Base-by-base conservation (phyloP, 352 stramenopile species). In the Globisporangium ultimum region DNA sequence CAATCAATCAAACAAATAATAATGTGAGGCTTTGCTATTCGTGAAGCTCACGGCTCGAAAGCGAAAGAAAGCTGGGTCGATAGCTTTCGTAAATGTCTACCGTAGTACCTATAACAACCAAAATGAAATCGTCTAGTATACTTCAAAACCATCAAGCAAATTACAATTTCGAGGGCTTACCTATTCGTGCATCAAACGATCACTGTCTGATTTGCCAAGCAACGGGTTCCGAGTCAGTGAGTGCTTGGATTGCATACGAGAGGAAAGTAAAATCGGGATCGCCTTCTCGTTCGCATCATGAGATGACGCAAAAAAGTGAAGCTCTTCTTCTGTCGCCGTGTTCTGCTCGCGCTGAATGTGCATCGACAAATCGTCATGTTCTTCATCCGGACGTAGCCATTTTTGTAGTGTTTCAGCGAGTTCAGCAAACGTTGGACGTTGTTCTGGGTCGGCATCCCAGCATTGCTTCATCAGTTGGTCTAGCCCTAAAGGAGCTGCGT, bases 381-480 rank as follows among this genome's bases (percentile, higher is more conserved):
- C 62, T 12, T 74, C 66, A 20, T 62, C 48, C 12, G 71, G 70
- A 8, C 54, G 21, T 22, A 87, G 45, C 80, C 78, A 90, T 56
- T 74, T 84, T n/a, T 75, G 57, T 4, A 90, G 56, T 22, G 80
- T 90, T 48, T 78, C 74, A 1, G 67, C 63, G 32, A 89, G 84
- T 13, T 91, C 78, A 1, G 55, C 70, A 51, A 91, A 93, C 0
- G 68, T 74, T 34, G 83, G 80, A 1, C 80, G 73, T 52, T 89
- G 77, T 48, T 89, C 79, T 3, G 82, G 80, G 38, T 91, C 73
- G 1, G 67, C 55, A 51, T 91, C 75, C 83, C 80, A 93, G 58
- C 83, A 92, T 48, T 88, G 78, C 46, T 69, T 77, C 80, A 92
- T 92, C 36, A 92, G 59, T 20, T 87, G 73, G 13, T 88, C 78